Conservation (phyloP, 1,284 basidiomycete genomes). For the Sporisorium iseilematis-ciliati region DNA sequence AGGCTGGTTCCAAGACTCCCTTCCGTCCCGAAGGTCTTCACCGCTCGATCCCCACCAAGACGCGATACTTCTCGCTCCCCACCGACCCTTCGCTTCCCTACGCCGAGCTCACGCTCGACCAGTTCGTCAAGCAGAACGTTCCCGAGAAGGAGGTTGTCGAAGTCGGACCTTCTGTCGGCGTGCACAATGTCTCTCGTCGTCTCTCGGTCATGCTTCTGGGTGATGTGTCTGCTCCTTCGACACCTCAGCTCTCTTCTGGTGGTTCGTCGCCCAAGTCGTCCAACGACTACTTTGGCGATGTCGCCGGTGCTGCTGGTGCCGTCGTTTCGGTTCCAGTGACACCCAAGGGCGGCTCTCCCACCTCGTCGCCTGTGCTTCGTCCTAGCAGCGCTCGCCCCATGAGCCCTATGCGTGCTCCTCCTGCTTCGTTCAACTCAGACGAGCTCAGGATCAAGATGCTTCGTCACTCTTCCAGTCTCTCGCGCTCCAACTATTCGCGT, state of each 20-base stretch:
- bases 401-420: slow-evolving; percentile 41
- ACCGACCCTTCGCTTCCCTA: slow-evolving; percentile 39
- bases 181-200: slow-evolving; percentile 42
- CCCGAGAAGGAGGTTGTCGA: slow-evolving; percentile 39
- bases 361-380: slow-evolving; percentile 20
- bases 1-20: slow-evolving; percentile 38
- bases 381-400: slow-evolving; percentile 37
- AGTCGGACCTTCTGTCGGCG: slow-evolving; percentile 22
- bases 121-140: slow-evolving; percentile 46
- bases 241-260: slow-evolving; percentile 25
- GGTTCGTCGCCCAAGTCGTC: slow-evolving; percentile 25
- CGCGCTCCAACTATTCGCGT: slow-evolving; percentile 26
- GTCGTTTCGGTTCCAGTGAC: slow-evolving; percentile 29
- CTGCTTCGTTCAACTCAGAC: slow-evolving; percentile 40
- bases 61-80: slow-evolving; percentile 47
- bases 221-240: slow-evolving; percentile 23
- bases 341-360: slow-evolving; percentile 23
- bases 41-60: slow-evolving; percentile 36
- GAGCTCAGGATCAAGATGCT: slow-evolving; percentile 50
- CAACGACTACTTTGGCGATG: slow-evolving; percentile 34
- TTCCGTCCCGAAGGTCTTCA: slow-evolving; percentile 28
- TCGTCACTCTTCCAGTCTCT: slow-evolving; percentile 31
- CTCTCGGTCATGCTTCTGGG: slow-evolving; percentile 45
- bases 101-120: slow-evolving; percentile 42
- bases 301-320: slow-evolving; percentile 18